Percentiles rank a stretch among this genome's conserved stretches.
Evolutionary conservation across 2,329 filamentous ascomycete species (phyloP).

Genomic region (Aspergillus ibericus): DNA sequence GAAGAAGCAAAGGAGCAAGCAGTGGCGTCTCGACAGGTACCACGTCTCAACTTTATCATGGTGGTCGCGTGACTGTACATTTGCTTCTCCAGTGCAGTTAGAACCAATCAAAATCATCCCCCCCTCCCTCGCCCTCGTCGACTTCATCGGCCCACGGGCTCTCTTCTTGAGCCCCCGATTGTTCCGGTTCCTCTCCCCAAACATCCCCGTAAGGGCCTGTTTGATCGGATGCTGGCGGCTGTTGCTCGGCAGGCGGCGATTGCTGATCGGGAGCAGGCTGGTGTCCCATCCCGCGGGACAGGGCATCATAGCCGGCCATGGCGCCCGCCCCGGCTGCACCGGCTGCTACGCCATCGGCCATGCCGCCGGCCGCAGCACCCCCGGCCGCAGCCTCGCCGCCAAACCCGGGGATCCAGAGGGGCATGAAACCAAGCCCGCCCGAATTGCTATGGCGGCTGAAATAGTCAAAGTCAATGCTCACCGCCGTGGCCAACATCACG

Average conservation of each 20-base stretch:
- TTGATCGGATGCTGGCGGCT: constrained; percentile 17
- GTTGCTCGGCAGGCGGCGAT: constrained; percentile 17
- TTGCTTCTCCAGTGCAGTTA: constrained; percentile 7
- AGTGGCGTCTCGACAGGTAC: too few relatives aligned
- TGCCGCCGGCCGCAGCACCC: constrained; percentile 41
- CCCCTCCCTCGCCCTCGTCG: constrained; percentile 23
- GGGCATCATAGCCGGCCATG: constrained; percentile 64
- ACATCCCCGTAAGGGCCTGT: constrained; percentile 25
- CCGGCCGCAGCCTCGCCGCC: constrained; percentile 44
- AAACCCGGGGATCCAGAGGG: constrained; percentile 51
- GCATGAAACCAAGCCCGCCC: constrained; percentile 52
- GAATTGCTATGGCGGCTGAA: constrained; percentile 61
- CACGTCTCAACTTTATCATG: neutral
- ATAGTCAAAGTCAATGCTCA: constrained; percentile 67
- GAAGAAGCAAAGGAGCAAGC: too few relatives aligned
- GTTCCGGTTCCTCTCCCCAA: constrained; percentile 25
- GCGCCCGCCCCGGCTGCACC: constrained; percentile 57
- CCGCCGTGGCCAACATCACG: constrained; percentile 65
- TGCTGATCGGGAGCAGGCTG: constrained; percentile 20
- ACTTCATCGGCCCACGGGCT: constrained; percentile 22
- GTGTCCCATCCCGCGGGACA: constrained; percentile 52
- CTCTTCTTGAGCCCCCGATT: constrained; percentile 22
- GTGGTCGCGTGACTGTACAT: neutral
- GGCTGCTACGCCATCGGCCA: constrained; percentile 42
- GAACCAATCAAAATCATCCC: constrained; percentile 29